These are phyloP conservation scores for Boletus coccyginus DNA, from an alignment of 768 basidiomycete species.

Conservation along the genomic window DNA sequence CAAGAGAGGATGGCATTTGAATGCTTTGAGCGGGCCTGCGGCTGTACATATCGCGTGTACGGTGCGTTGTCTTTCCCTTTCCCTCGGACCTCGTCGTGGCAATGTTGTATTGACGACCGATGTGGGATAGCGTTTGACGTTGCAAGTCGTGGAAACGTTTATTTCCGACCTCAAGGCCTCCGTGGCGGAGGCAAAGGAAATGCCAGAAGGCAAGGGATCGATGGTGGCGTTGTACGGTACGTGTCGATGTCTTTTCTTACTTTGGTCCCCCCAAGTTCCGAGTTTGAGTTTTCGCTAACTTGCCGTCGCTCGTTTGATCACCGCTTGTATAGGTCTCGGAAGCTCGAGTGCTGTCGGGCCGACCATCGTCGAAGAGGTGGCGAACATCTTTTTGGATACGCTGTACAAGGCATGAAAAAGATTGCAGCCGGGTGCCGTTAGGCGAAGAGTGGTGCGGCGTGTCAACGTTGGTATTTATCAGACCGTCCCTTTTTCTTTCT, in stretches of 20 bases:
- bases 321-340: slow-evolving; percentile 57
- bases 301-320: background rate
- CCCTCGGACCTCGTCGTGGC: too few relatives aligned
- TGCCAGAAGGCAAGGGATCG: slow-evolving; percentile 67
- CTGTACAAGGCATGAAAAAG: slow-evolving; percentile 65
- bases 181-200: slow-evolving; percentile 64
- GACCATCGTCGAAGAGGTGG: slow-evolving; percentile 72
- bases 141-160: slow-evolving; percentile 71
- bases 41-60: slow-evolving; percentile 95
- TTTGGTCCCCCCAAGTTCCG: background rate
- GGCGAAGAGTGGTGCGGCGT: background rate
- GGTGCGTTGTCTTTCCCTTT: slow-evolving; percentile 42
- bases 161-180: slow-evolving; percentile 80
- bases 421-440: too few relatives aligned
- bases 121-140: slow-evolving; percentile 67
- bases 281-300: background rate
- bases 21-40: slow-evolving; percentile 72
- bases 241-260: slow-evolving; percentile 21
- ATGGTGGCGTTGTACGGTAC: slow-evolving; percentile 92
- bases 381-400: slow-evolving; percentile 78
- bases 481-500: background rate
- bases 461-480: background rate
- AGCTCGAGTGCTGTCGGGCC: slow-evolving; percentile 81
- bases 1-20: slow-evolving; percentile 88
- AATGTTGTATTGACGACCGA: background rate